Conservation (phyloP, 208 protist genomes). For the Leishmania tropica region DNA sequence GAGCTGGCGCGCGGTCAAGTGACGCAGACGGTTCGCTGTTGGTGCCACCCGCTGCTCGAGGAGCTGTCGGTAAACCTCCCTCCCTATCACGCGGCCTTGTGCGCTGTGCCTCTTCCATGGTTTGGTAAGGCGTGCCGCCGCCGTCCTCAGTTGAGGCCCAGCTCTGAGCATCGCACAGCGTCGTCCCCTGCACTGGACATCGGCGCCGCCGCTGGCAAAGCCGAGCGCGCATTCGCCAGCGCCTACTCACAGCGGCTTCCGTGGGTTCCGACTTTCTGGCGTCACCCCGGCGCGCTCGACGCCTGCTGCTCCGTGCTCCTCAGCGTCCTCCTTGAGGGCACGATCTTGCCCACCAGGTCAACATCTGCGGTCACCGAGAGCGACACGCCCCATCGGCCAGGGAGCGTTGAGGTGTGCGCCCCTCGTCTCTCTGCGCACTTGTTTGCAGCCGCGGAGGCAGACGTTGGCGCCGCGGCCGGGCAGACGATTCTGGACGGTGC, state of each 20-base stretch:
- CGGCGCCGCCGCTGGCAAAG: not conserved
- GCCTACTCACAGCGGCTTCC: not conserved
- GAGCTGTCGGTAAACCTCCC: slow-evolving; percentile 16
- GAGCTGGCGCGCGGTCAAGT: not conserved
- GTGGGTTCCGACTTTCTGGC: slow-evolving; percentile 51
- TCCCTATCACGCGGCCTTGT: slow-evolving; percentile 29
- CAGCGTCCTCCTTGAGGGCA: slow-evolving; percentile 41
- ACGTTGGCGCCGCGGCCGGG: slow-evolving; percentile 16
- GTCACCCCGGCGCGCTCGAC: slow-evolving; percentile 55
- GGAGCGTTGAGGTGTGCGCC: not conserved
- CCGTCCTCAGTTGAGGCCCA: not conserved
- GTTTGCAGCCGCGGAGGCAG: not conserved
- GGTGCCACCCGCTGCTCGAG: slow-evolving; percentile 13
- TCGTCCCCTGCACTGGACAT: not conserved
- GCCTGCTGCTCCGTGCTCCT: slow-evolving; percentile 54
- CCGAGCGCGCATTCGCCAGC: not conserved
- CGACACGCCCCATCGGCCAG: not conserved
- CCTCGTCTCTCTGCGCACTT: not conserved
- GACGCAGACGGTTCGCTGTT: slow-evolving; percentile 17
- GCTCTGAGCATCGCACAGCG: not conserved
- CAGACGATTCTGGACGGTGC: slow-evolving; percentile 22
- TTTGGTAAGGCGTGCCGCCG: not conserved
- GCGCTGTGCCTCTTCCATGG: slow-evolving; percentile 13
- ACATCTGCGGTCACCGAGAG: not conserved
- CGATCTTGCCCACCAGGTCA: not conserved